Percentiles rank a stretch among this genome's conserved stretches.
These are phyloP conservation scores for Nelumbo lutea DNA, from an alignment of 164 flowering plant species.

Conservation along the genomic window DNA sequence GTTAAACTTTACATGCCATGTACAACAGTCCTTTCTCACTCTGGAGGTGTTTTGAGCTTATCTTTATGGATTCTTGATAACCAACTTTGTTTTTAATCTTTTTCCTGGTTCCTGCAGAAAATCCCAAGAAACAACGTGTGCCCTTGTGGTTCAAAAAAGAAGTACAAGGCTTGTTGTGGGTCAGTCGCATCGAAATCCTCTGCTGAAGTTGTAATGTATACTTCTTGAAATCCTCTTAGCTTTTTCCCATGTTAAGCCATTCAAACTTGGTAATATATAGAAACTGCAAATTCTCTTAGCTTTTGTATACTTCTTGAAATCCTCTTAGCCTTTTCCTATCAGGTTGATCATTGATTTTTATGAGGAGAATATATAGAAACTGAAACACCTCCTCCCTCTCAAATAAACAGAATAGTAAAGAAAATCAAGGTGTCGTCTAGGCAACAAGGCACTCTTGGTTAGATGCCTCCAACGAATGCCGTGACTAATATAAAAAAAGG, in stretches of 20 bases:
- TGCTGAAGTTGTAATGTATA: slow-evolving; percentile 43
- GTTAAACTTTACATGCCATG: slow-evolving; percentile 19
- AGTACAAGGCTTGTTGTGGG: slow-evolving; percentile 85
- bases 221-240: slow-evolving; percentile 11
- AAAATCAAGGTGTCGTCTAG: too few species aligned
- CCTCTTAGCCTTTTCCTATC: background rate
- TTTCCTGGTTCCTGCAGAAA: slow-evolving; percentile 36
- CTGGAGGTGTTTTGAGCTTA: slow-evolving; percentile 1
- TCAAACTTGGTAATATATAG: too few species aligned
- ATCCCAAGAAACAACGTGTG: slow-evolving; percentile 68
- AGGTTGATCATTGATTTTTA: too few species aligned
- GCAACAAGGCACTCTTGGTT: too few species aligned
- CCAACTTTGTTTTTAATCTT: background rate
- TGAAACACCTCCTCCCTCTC: too few species aligned
- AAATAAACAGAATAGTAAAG: too few species aligned
- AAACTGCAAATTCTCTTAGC: too few species aligned
- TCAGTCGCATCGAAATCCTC: slow-evolving; percentile 41
- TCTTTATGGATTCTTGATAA: background rate
- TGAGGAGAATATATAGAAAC: too few species aligned
- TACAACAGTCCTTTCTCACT: background rate
- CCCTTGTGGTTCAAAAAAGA: slow-evolving; percentile 95
- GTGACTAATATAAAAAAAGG: too few species aligned
- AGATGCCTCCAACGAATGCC: too few species aligned
- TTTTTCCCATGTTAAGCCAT: background rate
- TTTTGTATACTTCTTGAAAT: slow-evolving; percentile 34